A percentile compares a stretch with the other conserved stretches of the same genome.
phyloP scores from a whole-genome alignment of 192 early-diverging fungal species.

The Coemansia sp. region DNA sequence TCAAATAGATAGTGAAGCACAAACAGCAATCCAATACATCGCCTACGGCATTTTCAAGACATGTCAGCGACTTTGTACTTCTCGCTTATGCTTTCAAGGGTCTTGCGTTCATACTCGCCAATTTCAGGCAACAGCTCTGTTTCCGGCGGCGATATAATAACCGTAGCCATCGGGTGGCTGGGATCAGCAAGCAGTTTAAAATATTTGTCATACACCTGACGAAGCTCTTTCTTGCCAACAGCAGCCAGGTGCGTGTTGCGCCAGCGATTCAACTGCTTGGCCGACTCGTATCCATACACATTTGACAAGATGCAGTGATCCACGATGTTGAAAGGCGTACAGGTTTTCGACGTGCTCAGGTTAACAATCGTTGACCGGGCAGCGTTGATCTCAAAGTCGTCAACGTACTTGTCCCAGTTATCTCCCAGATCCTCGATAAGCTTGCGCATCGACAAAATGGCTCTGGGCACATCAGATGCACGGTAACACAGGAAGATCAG shows the following conservation, averaged over 20 bases:
- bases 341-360: constrained; percentile 1
- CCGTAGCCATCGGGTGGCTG: constrained; percentile 17
- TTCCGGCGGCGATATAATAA: constrained; percentile 31
- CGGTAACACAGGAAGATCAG: constrained; percentile 34
- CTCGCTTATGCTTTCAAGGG: constrained; percentile 10
- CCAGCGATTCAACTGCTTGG: constrained; percentile 17
- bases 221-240: constrained; percentile 29
- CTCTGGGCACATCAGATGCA: constrained; percentile 38
- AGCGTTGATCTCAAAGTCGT: constrained; percentile 47
- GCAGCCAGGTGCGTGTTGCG: constrained; percentile 26
- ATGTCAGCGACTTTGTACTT: neutral
- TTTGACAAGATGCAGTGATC: constrained; percentile 10
- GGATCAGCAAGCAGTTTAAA: constrained; percentile 26
- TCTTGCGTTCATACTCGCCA: constrained; percentile 22
- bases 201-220: constrained; percentile 33
- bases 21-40: too few relatives aligned
- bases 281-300: constrained; percentile 31
- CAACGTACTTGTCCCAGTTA: constrained; percentile 39
- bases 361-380: constrained; percentile 32
- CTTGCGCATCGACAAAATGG: constrained; percentile 22
- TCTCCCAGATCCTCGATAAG: constrained; percentile 16
- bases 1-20: too few relatives aligned
- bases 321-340: constrained; percentile 25
- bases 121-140: constrained; percentile 27
- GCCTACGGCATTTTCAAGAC: too few relatives aligned